These are phyloP conservation scores for Phialocephala subalpina DNA, from an alignment of 2,329 filamentous ascomycete genomes.

Conservation along the genomic window DNA sequence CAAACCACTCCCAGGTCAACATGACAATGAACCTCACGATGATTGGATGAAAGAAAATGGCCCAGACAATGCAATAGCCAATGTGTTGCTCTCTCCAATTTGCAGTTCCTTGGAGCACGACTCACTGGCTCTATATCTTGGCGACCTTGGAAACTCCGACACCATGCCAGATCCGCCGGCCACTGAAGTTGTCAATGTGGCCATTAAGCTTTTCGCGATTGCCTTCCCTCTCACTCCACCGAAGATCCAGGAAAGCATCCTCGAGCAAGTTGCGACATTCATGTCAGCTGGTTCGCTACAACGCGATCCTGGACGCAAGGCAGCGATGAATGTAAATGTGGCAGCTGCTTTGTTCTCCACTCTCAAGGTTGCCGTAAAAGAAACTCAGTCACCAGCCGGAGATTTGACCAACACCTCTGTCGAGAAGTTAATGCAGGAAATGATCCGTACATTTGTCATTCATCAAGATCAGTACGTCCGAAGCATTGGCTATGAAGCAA, in stretches of 20 bases:
- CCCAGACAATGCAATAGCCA: conserved; percentile 71
- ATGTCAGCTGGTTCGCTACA: conserved; percentile 82
- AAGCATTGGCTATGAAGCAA: conserved; percentile 81
- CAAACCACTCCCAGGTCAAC: conserved; percentile 73
- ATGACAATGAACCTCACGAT: conserved; percentile 58
- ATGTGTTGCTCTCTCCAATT: conserved; percentile 71
- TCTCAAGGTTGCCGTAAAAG: conserved; percentile 84
- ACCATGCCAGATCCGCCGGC: conserved; percentile 78
- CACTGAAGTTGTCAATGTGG: conserved; percentile 93
- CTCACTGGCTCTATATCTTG: conserved; percentile 79
- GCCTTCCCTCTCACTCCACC: conserved; percentile 87
- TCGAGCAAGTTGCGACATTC: conserved; percentile 93
- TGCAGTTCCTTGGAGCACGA: conserved; percentile 90
- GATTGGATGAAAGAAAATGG: conserved; percentile 63
- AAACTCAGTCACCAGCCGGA: conserved; percentile 76
- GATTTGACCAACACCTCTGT: conserved; percentile 78
- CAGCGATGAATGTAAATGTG: conserved; percentile 91
- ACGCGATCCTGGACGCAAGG: conserved; percentile 86
- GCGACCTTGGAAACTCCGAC: conserved; percentile 51
- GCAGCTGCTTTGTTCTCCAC: conserved; percentile 82
- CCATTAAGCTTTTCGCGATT: conserved; percentile 91
- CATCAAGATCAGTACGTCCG: conserved; percentile 88
- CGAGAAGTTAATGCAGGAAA: conserved; percentile 84
- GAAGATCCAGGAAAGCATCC: conserved; percentile 93
- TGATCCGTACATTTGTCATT: conserved; percentile 75